Evolutionary conservation across 805 yeast genomes (phyloP), one percentile per base, ranked within the genome.

Genomic region (Wickerhamomyces alni): DNA sequence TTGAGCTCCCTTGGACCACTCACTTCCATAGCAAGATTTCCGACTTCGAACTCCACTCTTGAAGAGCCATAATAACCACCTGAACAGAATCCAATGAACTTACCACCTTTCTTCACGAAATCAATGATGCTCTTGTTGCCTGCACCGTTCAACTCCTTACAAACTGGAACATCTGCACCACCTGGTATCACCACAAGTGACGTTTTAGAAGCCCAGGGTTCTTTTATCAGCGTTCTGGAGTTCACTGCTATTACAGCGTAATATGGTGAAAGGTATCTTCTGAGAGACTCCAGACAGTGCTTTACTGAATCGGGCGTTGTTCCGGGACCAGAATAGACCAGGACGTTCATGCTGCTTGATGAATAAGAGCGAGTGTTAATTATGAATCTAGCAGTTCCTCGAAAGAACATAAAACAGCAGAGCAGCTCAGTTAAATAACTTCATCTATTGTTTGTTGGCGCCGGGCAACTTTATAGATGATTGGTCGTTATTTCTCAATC

Each of bases 111-210:
- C 24, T 77, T 67, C 1, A 87, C 87, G 48, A 70, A 87, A 36
- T 75, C 75, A 21, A 64, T 59, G 45, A 87, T 85, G 29, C 69
- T 65, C 9, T 63, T 52, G 51, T 82, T 85, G 0, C 88, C 87
- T 2, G 61, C 62, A 1, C 95, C 91, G 52, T 82, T 80, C 46
- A 94, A 71, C 4, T 72, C 75, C 38, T 70, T 67, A 46, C 95
- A 86, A 48, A 82, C 77, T 0, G 97, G 97, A 37, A 87, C 64
- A 57, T 93, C 99, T 1, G 98, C 97, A 8, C 99, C 99, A 4
- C 99, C 99, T 0, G 99, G 99, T 21, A 93, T 60, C 2, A 88
- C 95, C 32, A 93, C 56, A 46, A 86, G 65, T 0, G 94, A 67
- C 0, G 97, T 85, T 52, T 85, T 85, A 8, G 74, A 52, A 46